Base-by-base conservation (phyloP, 768 basidiomycete species). In the Lactarius vividus region DNA sequence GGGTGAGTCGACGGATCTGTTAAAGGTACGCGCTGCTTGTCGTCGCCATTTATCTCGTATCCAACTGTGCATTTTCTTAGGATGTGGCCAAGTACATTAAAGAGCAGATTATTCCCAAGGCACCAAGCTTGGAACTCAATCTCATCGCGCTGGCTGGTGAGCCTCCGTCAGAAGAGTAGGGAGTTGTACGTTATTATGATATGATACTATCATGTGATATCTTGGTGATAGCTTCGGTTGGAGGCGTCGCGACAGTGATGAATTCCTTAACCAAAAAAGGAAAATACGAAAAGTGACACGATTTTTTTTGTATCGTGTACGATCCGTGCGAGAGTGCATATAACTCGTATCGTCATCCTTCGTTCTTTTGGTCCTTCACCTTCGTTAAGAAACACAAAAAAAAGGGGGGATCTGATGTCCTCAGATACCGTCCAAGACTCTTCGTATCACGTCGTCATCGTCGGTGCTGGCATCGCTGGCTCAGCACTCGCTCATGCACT, bases 401-500 rank as follows among this genome's bases (percentile, higher is more conserved):
- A 37, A 37, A 11, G 11, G 35, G 9, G n/a, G 33, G 28, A 28
- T 13, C 49, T 33, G 29, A 59, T 59, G 44, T 23, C 52, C 20
- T 13, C n/a, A 18, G 28, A n/a, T 52, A 39, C 26, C 33, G 1
- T 28, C 33, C 60, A 54, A 52, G 20, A 42, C 74, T 74, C 73
- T 69, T 72, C 76, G 62, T 92, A 90, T 82, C 88, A 94, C 81
- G 80, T 92, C 52, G 75, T 96, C 76, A 88, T 98, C 73, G 88
- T 98, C 75, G 96, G 96, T 63, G 94, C 92, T 8, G 96, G 96
- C 46, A 81, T 97, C 61, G 94, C 93, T 18, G 96, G 96, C 63
- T 88, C 85, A 49, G 85, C 94, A 0, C 84, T 99, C 56, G 94
- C 95, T 7, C 88, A 93, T 74, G 89, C 89, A 0, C 88, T 99